Conservation (phyloP, 495 filamentous ascomycete genomes). For the Penicillium robsamsonii region DNA sequence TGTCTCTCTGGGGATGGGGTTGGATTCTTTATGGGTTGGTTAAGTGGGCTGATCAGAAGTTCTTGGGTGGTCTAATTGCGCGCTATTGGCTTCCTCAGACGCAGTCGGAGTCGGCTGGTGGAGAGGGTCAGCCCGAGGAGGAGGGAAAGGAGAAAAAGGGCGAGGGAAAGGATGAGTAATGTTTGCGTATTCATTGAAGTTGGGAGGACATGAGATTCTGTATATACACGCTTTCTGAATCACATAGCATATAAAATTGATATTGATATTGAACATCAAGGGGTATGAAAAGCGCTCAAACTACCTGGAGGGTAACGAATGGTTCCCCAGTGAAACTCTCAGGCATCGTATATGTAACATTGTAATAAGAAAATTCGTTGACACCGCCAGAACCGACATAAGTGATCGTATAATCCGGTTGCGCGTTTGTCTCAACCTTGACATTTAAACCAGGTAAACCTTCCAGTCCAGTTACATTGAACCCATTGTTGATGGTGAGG, state of each 20-base stretch:
- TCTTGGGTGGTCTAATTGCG: conserved; percentile 34
- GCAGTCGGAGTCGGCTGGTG: conserved; percentile 6
- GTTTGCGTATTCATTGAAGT: not conserved
- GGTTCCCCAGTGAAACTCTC: conserved; percentile 24
- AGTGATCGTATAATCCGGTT: conserved; percentile 18
- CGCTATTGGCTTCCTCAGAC: conserved; percentile 30
- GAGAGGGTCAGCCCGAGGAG: conserved; percentile 1
- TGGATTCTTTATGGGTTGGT: conserved; percentile 42
- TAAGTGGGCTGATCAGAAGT: conserved; percentile 35
- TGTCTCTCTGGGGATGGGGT: conserved; percentile 42
- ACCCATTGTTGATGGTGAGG: conserved; percentile 6
- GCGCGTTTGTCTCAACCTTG: conserved; percentile 16
- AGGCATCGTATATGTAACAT: conserved; percentile 37
- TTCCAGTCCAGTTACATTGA: conserved; percentile 28
- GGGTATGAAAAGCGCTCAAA: not conserved
- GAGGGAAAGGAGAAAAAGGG: conserved; percentile 7
- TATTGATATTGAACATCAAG: not conserved
- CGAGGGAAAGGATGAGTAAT: conserved; percentile 1
- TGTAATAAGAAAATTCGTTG: conserved; percentile 39
- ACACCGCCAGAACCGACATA: conserved; percentile 21
- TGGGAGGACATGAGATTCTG: not conserved
- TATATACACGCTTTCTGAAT: not conserved
- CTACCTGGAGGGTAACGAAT: conserved; percentile 27
- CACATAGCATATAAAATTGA: not conserved
- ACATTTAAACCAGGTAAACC: conserved; percentile 25